Base-by-base conservation (phyloP, 1,284 basidiomycete species). In the Tylopilus microsporus region DNA sequence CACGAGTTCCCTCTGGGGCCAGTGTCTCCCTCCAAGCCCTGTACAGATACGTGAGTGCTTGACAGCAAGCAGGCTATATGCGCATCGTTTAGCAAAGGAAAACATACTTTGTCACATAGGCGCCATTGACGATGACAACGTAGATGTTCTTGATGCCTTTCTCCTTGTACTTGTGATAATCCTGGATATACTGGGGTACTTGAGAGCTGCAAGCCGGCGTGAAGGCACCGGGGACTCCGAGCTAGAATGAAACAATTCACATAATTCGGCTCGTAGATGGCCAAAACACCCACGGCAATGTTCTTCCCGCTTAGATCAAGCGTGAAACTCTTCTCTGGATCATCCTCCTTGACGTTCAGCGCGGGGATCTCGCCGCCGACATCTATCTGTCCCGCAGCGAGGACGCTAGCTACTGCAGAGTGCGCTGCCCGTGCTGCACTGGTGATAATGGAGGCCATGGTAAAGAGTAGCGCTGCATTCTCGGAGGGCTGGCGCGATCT, bases 291-390 rank as follows among this genome's bases (percentile, higher is more conserved):
- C 64, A 91, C 87, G 63, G 92, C 79, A 64, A 91, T 70, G 67
- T 85, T 88, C 76, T 84, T 89, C 45, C 89, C 89, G 16, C 73
- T 74, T 52, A 87, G 74, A 57, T 77, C 75, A 54, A 90, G 77
- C 34, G 77, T 77, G 59, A 80, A 69, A 12, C 78, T 64, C 57
- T 79, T 73, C 59, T 82, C 78, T 2, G 85, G 68, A 49, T 77
- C 75, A 47, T 79, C 79, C 66, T 83, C 77, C 69, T 87, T 87
- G 67, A 89, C 80, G 25, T 81, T 74, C 5, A 78, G 71, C n/a
- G 72, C 56, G 18, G 79, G 79, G 49, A 85, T 76, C 18, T 70
- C 63, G 51, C 68, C 73, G 18, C 84, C 85, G 30, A 76, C 73
- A 62, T 79, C 75, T 63, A 84, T 78, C 66, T 82, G 81, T 1